These are phyloP conservation scores for Plectranthus barbatus DNA, from an alignment of 257 asterid genomes.

Conservation along the genomic window DNA sequence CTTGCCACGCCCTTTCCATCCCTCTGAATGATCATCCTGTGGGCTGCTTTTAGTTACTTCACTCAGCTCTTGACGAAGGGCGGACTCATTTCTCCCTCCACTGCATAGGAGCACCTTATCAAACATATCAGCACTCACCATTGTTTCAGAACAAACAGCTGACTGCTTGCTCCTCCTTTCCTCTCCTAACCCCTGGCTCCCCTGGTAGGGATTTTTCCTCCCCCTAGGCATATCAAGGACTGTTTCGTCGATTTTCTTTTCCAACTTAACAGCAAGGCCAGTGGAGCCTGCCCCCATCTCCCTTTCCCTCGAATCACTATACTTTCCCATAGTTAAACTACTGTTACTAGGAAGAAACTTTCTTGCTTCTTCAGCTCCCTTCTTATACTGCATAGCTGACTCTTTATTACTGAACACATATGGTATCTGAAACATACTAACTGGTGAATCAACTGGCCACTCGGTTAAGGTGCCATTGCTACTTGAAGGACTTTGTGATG, in stretches of 20 bases:
- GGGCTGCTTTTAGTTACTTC: slow-evolving; percentile 32
- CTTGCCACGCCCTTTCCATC: slow-evolving; percentile 44
- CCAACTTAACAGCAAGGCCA: slow-evolving; percentile 21
- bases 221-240: slow-evolving; percentile 37
- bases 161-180: slow-evolving; percentile 64
- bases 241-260: slow-evolving; percentile 18
- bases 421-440: slow-evolving; percentile 30
- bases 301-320: slow-evolving; percentile 15
- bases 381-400: slow-evolving; percentile 49
- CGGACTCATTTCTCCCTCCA: slow-evolving; percentile 57
- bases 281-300: slow-evolving; percentile 8
- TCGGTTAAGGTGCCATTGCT: slow-evolving; percentile 31
- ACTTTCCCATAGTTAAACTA: slow-evolving; percentile 18
- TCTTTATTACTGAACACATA: slow-evolving; percentile 37
- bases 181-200: slow-evolving; percentile 26
- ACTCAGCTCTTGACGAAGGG: slow-evolving; percentile 50
- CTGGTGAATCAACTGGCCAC: slow-evolving; percentile 46
- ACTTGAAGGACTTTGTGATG: slow-evolving; percentile 36
- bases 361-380: slow-evolving; percentile 60
- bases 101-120: slow-evolving; percentile 69
- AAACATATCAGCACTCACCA: slow-evolving; percentile 47
- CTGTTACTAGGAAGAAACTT: slow-evolving; percentile 49
- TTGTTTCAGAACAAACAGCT: slow-evolving; percentile 49
- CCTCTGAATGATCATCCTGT: slow-evolving; percentile 22
- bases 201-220: slow-evolving; percentile 47